A percentile compares a stretch with the other conserved stretches of the same genome.
Conservation (phyloP, 495 filamentous ascomycete species). For the Eremomyces bilateralis region DNA sequence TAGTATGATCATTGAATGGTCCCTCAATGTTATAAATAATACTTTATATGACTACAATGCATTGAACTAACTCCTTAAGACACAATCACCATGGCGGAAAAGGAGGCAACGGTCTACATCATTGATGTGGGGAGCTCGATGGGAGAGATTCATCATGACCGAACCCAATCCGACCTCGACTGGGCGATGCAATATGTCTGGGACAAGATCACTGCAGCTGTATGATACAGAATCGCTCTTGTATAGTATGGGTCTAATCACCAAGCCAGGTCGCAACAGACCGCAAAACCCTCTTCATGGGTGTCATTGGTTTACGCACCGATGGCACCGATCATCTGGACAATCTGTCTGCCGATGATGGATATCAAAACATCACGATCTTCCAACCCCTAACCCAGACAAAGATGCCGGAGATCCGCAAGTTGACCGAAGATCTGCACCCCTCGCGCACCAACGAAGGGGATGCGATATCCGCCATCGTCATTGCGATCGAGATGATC, state of each 20-base stretch:
- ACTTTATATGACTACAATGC: too few relatives aligned
- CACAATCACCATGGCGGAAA: slow-evolving; percentile 52
- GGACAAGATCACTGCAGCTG: slow-evolving; percentile 77
- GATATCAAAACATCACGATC: slow-evolving; percentile 59
- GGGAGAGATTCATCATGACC: slow-evolving; percentile 50
- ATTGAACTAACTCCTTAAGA: too few relatives aligned
- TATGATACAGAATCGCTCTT: slow-evolving; percentile 14
- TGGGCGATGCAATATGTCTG: slow-evolving; percentile 87
- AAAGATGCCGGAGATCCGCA: slow-evolving; percentile 44
- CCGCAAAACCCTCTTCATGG: slow-evolving; percentile 59
- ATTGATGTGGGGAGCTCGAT: slow-evolving; percentile 73
- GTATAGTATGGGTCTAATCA: not conserved
- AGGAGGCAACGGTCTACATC: slow-evolving; percentile 84
- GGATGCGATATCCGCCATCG: slow-evolving; percentile 70
- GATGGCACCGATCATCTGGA: slow-evolving; percentile 27
- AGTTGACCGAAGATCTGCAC: slow-evolving; percentile 36
- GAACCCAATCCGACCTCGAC: slow-evolving; percentile 61
- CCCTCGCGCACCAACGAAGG: slow-evolving; percentile 50
- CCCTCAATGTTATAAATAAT: too few relatives aligned
- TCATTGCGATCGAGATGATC: slow-evolving; percentile 77
- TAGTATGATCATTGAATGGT: too few relatives aligned
- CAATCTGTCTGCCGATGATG: slow-evolving; percentile 22
- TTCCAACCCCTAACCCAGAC: slow-evolving; percentile 53
- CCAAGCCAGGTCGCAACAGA: slow-evolving; percentile 51
- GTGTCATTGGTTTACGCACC: slow-evolving; percentile 66